Conservation (phyloP, 2,329 filamentous ascomycete genomes). For the Penicillium decumbens region DNA sequence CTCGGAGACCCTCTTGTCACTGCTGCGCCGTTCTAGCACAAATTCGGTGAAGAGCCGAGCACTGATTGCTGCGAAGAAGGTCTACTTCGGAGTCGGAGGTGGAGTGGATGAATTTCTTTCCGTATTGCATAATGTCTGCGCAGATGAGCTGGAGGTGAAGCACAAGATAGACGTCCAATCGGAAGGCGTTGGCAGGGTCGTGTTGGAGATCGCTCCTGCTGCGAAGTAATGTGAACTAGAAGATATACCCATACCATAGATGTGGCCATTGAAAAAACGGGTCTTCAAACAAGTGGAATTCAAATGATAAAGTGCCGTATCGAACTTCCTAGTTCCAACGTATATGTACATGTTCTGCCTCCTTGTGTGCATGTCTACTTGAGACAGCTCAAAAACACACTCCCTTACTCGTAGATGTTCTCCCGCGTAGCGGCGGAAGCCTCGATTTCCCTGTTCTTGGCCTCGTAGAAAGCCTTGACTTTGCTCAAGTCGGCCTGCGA, state of each 20-base stretch:
- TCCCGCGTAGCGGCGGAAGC: slow-evolving; percentile 50
- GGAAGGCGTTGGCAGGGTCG: slow-evolving; percentile 43
- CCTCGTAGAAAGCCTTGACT: slow-evolving; percentile 60
- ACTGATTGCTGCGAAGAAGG: slow-evolving; percentile 58
- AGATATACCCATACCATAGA: neutral
- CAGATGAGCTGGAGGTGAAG: slow-evolving; percentile 26
- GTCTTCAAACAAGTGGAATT: slow-evolving; percentile 23
- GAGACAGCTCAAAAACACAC: slow-evolving; percentile 14
- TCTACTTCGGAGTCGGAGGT: slow-evolving; percentile 64
- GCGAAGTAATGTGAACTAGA: neutral
- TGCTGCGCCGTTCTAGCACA: slow-evolving; percentile 44
- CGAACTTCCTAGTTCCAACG: slow-evolving; percentile 24
- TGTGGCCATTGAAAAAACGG: neutral
- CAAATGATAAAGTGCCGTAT: slow-evolving; percentile 26
- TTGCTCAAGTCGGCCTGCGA: slow-evolving; percentile 55
- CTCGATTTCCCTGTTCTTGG: slow-evolving; percentile 53
- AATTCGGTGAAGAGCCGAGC: slow-evolving; percentile 39
- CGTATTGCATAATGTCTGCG: slow-evolving; percentile 28
- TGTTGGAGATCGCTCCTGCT: slow-evolving; percentile 35
- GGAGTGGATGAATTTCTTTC: slow-evolving; percentile 57
- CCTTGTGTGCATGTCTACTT: slow-evolving; percentile 21
- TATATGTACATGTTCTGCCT: slow-evolving; percentile 36
- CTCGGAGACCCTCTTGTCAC: slow-evolving; percentile 49
- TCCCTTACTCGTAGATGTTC: slow-evolving; percentile 42
- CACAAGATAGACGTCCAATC: slow-evolving; percentile 38